Evolutionary conservation across 75 land plant genomes (phyloP), one percentile per base, ranked within the genome.

Genomic region (Cryptomeria japonica): DNA sequence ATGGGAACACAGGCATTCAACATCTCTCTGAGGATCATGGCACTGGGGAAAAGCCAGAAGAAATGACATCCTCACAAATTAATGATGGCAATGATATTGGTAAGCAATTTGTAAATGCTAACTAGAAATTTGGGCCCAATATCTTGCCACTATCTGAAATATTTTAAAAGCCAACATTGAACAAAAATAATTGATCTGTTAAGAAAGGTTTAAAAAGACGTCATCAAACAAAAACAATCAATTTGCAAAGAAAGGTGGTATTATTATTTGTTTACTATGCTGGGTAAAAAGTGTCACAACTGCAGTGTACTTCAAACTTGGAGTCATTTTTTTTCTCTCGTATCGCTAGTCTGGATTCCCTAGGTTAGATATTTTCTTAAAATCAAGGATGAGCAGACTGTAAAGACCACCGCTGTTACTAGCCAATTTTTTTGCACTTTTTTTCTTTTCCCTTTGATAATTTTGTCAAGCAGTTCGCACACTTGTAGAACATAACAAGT

Each of bases 1-100:
- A 98, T 93, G 92, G 96, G 79, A 49, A 87, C 41, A 53, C 53
- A 47, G 38, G 80, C 37, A 47, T 86, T 34, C 39, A 47, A 19
- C 25, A 77, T 42, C 56, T 51, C 32, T 25, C 68, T 34, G 58
- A 85, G 72, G 85, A 84, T 47, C n/a, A 16, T 15, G 70, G 86
- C 32, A 34, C 42, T 38, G 89, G 58, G 56, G 78, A 39, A 36
- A 64, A 49, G 28, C 75, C 90, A 72, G 77, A 80, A 28, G 88
- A 84, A 84, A 36, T 37, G 84, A 82, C 84, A n/a, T 28, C 10
- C 28, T 38, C 32, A 46, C 47, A 1, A 9, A 25, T 44, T 11
- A 12, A 3, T 9, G 41, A 82, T 82, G 84, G 51, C 28, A 82
- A 7, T 39, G 47, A 46, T 82, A 82, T 82, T 46, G 84, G 84